phyloP scores from a whole-genome alignment of 371 early-diverging fungal species.

The Mucor circinelloides region DNA sequence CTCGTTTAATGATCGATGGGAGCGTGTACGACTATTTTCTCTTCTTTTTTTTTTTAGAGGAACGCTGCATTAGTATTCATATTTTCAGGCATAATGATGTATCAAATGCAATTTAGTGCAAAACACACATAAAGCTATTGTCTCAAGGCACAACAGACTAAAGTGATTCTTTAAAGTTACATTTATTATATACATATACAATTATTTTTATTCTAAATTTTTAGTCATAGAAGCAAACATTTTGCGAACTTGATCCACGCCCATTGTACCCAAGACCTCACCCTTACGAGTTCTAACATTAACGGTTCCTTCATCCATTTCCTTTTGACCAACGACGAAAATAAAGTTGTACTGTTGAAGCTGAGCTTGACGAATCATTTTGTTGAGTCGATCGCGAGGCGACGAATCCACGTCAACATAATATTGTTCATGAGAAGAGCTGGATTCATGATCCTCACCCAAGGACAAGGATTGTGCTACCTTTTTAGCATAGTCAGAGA shows the following conservation, averaged over 20 bases:
- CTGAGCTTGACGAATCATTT: conserved; percentile 95
- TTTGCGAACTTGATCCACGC: conserved; percentile 40
- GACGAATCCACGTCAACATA: conserved; percentile 83
- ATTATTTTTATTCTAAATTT: conserved; percentile 39
- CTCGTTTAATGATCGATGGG: no score
- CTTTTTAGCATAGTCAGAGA: conserved; percentile 47
- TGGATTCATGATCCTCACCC: conserved; percentile 19
- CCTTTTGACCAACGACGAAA: conserved; percentile 94
- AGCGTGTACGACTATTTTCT: no score
- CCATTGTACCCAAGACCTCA: conserved; percentile 55
- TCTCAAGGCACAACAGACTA: neutral
- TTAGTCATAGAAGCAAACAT: conserved; percentile 48
- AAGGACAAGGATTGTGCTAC: conserved; percentile 42
- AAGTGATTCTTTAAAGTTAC: neutral
- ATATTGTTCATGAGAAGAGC: conserved; percentile 41
- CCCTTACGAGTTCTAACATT: conserved; percentile 82
- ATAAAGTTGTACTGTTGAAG: conserved; percentile 90
- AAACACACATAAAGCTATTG: no score
- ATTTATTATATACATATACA: conserved; percentile 5
- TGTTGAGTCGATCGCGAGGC: conserved; percentile 85
- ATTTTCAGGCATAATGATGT: neutral
- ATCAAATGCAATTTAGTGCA: neutral
- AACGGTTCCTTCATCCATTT: conserved; percentile 79
- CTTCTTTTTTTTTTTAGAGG: no score
- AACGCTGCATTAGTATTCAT: no score